These are phyloP conservation scores for Aspergillus sp. DNA, from an alignment of 2,329 filamentous ascomycete genomes.

Conservation along the genomic window DNA sequence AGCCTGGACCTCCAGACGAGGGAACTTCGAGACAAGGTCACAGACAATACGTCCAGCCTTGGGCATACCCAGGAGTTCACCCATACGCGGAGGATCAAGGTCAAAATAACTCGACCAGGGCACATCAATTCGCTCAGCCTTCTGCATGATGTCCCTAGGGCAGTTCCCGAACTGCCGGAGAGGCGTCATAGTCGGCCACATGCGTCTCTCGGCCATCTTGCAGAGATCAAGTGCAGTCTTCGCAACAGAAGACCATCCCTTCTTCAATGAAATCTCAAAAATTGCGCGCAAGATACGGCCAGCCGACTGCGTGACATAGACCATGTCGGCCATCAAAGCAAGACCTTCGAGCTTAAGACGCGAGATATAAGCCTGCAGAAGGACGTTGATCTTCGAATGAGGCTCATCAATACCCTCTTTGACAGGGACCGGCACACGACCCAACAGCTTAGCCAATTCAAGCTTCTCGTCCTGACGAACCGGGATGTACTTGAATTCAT, in stretches of 20 bases:
- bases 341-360: constrained; percentile 90
- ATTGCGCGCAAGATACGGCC: constrained; percentile 93
- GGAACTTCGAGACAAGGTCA: constrained; percentile 85
- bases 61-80: constrained; percentile 86
- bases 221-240: constrained; percentile 91
- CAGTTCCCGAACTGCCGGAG: constrained; percentile 85
- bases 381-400: constrained; percentile 96
- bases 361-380: constrained; percentile 95
- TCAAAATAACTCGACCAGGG: constrained; percentile 94
- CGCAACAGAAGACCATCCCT: constrained; percentile 91
- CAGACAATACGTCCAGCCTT: constrained; percentile 85
- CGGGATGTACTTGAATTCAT: constrained; percentile 98
- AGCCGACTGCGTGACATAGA: constrained; percentile 97
- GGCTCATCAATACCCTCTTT: constrained; percentile 98
- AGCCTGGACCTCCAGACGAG: constrained; percentile 85
- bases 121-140: constrained; percentile 92
- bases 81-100: constrained; percentile 93
- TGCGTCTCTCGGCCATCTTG: constrained; percentile 98
- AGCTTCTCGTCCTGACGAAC: constrained; percentile 97
- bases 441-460: constrained; percentile 86
- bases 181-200: constrained; percentile 99
- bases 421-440: constrained; percentile 88
- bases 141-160: constrained; percentile 80
- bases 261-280: constrained; percentile 96
- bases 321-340: constrained; percentile 96